phyloP scores from a whole-genome alignment of 371 early-diverging fungal genomes.

The Catenaria anguillulae region DNA sequence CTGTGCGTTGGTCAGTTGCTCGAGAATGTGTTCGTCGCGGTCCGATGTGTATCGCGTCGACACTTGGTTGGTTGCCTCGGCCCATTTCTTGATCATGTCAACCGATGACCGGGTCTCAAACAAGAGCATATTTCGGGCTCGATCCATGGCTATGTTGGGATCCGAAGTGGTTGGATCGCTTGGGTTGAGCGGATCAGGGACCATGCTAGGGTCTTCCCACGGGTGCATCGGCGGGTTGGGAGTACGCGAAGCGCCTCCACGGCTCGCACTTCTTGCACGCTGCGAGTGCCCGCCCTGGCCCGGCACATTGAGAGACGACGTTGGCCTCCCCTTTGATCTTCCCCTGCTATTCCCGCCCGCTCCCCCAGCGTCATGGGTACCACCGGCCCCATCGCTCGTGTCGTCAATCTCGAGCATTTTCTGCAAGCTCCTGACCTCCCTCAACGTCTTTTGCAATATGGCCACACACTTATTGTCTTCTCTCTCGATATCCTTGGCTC shows the following conservation, averaged over 20 bases:
- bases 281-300: neutral
- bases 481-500: slow-evolving; percentile 27
- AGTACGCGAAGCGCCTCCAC: no score
- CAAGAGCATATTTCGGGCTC: slow-evolving; percentile 15
- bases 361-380: neutral
- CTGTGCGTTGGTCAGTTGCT: slow-evolving; percentile 22
- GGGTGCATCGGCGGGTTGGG: slow-evolving; percentile 21
- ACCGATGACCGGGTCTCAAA: slow-evolving; percentile 21
- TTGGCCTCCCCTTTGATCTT: no score
- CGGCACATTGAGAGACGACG: neutral
- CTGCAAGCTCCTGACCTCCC: slow-evolving; percentile 26
- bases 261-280: neutral
- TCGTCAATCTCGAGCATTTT: slow-evolving; percentile 24
- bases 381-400: slow-evolving; percentile 12
- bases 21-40: slow-evolving; percentile 24
- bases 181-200: neutral
- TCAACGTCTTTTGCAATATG: slow-evolving; percentile 21
- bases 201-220: neutral
- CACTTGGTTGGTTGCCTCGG: slow-evolving; percentile 21
- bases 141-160: neutral
- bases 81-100: slow-evolving; percentile 25
- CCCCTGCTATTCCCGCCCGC: no score
- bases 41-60: slow-evolving; percentile 29
- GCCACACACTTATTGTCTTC: slow-evolving; percentile 29
- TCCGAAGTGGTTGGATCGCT: neutral